Percentiles rank a stretch among this genome's conserved stretches.
Evolutionary conservation across 371 early-diverging fungal genomes (phyloP).

Genomic region (Mucor ambiguus): DNA sequence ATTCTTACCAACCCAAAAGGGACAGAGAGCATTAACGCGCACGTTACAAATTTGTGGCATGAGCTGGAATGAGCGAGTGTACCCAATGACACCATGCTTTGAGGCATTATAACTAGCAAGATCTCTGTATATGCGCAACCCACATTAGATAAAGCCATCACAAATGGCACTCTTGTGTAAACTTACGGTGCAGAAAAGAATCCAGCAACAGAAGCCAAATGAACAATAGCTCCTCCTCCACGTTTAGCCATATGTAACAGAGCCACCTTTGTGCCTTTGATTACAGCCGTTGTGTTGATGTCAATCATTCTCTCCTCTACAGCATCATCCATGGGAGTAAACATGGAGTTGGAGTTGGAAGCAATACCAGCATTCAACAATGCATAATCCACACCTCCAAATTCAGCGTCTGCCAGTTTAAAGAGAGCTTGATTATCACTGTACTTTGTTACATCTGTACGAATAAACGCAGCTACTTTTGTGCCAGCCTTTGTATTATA

Average conservation of each 20-base stretch:
- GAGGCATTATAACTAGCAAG: conserved; percentile 73
- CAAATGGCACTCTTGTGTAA: background rate
- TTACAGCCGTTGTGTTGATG: conserved; percentile 68
- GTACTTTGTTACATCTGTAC: conserved; percentile 64
- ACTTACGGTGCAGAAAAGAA: conserved; percentile 23
- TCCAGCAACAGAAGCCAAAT: conserved; percentile 39
- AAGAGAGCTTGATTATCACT: conserved; percentile 52
- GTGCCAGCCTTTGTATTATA: conserved; percentile 40
- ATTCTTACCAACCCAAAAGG: conserved; percentile 34
- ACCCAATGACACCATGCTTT: conserved; percentile 90
- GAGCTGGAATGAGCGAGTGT: conserved; percentile 87
- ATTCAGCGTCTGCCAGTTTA: conserved; percentile 47
- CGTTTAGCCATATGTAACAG: conserved; percentile 40
- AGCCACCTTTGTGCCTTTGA: conserved; percentile 55
- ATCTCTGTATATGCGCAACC: background rate
- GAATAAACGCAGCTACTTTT: conserved; percentile 46
- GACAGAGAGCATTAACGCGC: conserved; percentile 40
- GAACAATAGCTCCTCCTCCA: conserved; percentile 54
- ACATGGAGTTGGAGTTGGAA: conserved; percentile 33
- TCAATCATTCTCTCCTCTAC: conserved; percentile 53
- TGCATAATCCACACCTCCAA: conserved; percentile 57
- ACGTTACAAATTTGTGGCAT: conserved; percentile 39
- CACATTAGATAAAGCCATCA: background rate
- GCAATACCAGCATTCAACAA: conserved; percentile 63
- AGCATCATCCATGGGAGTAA: conserved; percentile 30